Evolutionary conservation across 2,329 filamentous ascomycete genomes (phyloP), one percentile per base, ranked within the genome.

Genomic region (Colletotrichum magnum): DNA sequence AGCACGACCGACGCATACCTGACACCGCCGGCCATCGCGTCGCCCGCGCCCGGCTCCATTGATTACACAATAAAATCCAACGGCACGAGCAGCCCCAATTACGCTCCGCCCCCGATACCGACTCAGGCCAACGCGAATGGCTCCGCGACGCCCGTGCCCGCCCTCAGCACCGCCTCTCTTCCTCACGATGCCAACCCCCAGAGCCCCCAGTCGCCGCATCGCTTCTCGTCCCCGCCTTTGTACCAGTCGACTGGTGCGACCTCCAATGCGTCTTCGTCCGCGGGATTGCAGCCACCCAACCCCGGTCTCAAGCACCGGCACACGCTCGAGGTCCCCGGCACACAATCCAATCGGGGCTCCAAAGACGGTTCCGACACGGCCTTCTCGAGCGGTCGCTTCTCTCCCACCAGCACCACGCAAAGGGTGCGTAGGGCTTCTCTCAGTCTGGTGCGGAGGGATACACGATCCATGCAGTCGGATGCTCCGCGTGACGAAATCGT

Each of bases 401-500:
- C 95, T 24, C 94, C 90, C 9, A 84, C 87, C 28, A 86, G 88
- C 2, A 84, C 87, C 21, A 87, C 87, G 21, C 66, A 69, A 58
- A 65, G 66, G 36, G 85, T 87, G 59, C 90, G 95, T 75, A 88
- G 95, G 74, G 90, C 92, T 9, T 99, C 96, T n/a, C 85, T 97
- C 71, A 95, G 89, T 72, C 83, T 98, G 62, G 93, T 88, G 61
- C 89, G 95, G 76, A 89, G 94, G 71, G 91, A 92, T 70, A 98
- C 95, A 26, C 89, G 94, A 71, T 97, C 94, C 6, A 89, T 97
- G 76, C 91, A 95, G 75, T 96, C 94, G 2, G 95, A 98, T 75
- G 84, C 91, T 75, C 92, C 93, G 57, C 87, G 94, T 43, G 95
- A 98, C 73, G 95, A 98, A 74, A 84, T 95, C 21, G 86, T 91